These are phyloP conservation scores for Rhinocladiella similis DNA, from an alignment of 2,329 filamentous ascomycete species.

Conservation along the genomic window DNA sequence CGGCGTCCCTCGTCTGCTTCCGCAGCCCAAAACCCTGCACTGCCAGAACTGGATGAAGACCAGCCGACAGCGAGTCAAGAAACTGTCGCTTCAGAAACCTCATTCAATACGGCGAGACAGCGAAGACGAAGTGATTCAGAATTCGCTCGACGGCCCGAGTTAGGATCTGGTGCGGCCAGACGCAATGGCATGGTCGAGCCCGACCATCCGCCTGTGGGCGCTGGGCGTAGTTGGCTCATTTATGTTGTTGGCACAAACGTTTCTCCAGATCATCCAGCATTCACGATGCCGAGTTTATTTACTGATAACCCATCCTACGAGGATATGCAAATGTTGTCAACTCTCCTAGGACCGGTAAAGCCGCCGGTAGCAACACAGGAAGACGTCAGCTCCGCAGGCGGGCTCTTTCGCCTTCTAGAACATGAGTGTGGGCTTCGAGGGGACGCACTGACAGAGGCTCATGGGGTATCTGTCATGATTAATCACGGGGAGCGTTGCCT, in stretches of 20 bases:
- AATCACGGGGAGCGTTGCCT: constrained; percentile 57
- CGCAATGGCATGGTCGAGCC: constrained; percentile 66
- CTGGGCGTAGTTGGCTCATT: constrained; percentile 68
- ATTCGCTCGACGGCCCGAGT: constrained; percentile 54
- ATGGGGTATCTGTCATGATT: constrained; percentile 38
- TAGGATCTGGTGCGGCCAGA: constrained; percentile 62
- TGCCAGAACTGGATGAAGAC: constrained; percentile 43
- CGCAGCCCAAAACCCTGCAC: constrained; percentile 38
- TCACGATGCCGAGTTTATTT: constrained; percentile 68
- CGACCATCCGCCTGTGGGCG: constrained; percentile 48
- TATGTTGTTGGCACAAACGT: constrained; percentile 71
- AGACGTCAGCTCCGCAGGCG: constrained; percentile 63
- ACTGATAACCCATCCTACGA: constrained; percentile 70
- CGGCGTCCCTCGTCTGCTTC: constrained; percentile 51
- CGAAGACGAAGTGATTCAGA: constrained; percentile 61
- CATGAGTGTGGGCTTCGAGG: constrained; percentile 47
- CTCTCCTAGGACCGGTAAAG: constrained; percentile 66
- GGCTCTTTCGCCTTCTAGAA: constrained; percentile 56
- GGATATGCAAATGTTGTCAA: constrained; percentile 69
- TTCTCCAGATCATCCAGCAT: constrained; percentile 68
- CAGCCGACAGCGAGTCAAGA: constrained; percentile 32
- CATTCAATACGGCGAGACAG: constrained; percentile 50
- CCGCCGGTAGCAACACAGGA: constrained; percentile 66
- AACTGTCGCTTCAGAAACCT: constrained; percentile 35
- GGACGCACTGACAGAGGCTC: constrained; percentile 43